Evolutionary conservation across 352 stramenopile genomes (phyloP), one percentile per base, ranked within the genome.

Genomic region (Globisporangium polare): DNA sequence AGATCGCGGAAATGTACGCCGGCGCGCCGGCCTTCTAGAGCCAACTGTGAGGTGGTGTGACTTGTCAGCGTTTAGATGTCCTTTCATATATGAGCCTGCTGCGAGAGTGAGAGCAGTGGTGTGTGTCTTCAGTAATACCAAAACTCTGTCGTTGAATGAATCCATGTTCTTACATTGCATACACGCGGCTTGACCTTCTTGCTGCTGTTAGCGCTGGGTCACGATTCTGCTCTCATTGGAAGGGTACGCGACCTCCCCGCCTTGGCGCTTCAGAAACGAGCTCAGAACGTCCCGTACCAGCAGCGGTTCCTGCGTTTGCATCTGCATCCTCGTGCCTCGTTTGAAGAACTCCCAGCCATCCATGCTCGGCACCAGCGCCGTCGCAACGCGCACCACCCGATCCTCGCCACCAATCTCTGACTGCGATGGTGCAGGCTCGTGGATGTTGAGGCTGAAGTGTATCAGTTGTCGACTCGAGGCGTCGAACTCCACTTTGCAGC

Each of bases 1-100:
- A 80, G 47, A 81, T 91, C 51, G 58, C 77, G 29, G 71, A 67
- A 37, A 79, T 92, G 77, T 90, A 89, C 59, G 53, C 58, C 29
- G 17, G 51, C 17, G 22, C 33, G 6, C 33, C 33, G 5, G 27
- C 51, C n/a, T 52, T 60, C 53, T n/a, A 66, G 35, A 15, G 35
- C 8, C 13, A 41, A 15, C 35, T 41, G 35, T 41, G 35, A 12
- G n/a, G n/a, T n/a, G n/a, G n/a, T n/a, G n/a, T n/a, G n/a, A n/a
- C n/a, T n/a, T n/a, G n/a, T n/a, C n/a, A n/a, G 8, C 35, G 35
- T 41, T 41, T 41, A 41, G 35, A 41, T 41, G 35, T 18, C 15
- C 15, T 43, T 43, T 43, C 37, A 43, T 43, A 43, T 43, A 43
- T 43, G 37, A 43, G 37, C 37, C 37, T 43, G 15, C 37, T 39